phyloP scores from a whole-genome alignment of 306 rosid species.

The Vachellia collinsii region DNA sequence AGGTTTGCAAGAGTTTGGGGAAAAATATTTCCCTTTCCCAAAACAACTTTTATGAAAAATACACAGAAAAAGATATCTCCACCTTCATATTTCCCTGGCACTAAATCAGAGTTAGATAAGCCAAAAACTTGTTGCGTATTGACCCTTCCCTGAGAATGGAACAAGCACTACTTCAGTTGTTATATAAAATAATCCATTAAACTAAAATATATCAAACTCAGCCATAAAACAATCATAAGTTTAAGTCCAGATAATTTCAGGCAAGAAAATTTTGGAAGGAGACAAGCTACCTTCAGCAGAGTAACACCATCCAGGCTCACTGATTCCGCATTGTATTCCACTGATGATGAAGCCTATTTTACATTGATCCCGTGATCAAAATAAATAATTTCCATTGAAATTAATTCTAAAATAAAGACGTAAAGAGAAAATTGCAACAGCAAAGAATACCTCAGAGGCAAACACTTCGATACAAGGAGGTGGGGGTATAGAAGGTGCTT shows the following conservation, averaged over 20 bases:
- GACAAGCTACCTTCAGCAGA: conserved; percentile 68
- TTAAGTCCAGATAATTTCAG: background rate
- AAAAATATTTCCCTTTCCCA: background rate
- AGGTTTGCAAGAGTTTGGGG: background rate
- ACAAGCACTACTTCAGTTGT: background rate
- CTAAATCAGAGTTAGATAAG: conserved; percentile 87
- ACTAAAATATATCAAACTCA: background rate
- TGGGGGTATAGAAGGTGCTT: conserved; percentile 52
- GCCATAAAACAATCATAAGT: background rate
- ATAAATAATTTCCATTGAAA: background rate
- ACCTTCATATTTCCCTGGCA: conserved; percentile 93
- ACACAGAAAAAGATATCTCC: conserved; percentile 27
- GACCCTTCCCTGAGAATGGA: conserved; percentile 65
- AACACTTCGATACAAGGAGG: conserved; percentile 81
- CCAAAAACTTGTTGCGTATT: conserved; percentile 83
- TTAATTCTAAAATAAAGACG: background rate
- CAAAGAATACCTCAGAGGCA: conserved; percentile 58
- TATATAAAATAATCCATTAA: background rate
- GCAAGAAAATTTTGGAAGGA: conserved; percentile 10
- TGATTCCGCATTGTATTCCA: conserved; percentile 54
- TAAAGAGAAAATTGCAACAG: background rate
- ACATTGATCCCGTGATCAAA: background rate
- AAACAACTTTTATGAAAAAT: background rate
- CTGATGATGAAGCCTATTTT: conserved; percentile 49
- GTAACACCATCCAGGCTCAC: conserved; percentile 65